Percentiles rank a stretch among this genome's conserved stretches.
These are phyloP conservation scores for Cryptococcus sp. DNA, from an alignment of 1,284 basidiomycete species.

Conservation along the genomic window DNA sequence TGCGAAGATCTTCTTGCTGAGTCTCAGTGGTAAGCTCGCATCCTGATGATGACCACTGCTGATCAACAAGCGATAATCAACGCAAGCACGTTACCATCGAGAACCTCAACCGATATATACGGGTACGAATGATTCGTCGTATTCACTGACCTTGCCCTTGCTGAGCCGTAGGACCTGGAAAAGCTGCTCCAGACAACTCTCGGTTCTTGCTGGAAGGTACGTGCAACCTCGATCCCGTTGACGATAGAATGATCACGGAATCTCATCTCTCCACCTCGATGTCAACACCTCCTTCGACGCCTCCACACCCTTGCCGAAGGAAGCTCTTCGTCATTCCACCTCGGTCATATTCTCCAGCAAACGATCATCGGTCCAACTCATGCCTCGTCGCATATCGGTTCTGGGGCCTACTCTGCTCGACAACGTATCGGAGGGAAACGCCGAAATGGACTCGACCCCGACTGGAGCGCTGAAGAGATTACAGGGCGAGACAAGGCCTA, in stretches of 20 bases:
- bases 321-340: background rate
- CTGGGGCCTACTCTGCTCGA: no score
- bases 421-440: no score
- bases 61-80: constrained; percentile 29
- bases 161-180: constrained; percentile 22
- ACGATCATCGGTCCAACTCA: background rate
- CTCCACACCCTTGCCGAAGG: background rate
- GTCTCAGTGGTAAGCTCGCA: constrained; percentile 27
- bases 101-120: constrained; percentile 26
- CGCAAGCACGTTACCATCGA: constrained; percentile 31
- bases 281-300: no score
- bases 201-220: constrained; percentile 29
- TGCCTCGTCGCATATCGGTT: background rate
- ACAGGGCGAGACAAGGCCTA: background rate
- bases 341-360: background rate
- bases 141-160: background rate
- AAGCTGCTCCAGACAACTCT: constrained; percentile 21
- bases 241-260: no score
- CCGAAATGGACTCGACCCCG: background rate
- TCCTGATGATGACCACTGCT: background rate
- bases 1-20: constrained; percentile 25
- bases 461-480: background rate
- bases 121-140: constrained; percentile 12
- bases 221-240: background rate
- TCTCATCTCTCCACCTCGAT: no score